phyloP scores from a whole-genome alignment of 2,329 filamentous ascomycete species.

The Elsinoe ampelina region DNA sequence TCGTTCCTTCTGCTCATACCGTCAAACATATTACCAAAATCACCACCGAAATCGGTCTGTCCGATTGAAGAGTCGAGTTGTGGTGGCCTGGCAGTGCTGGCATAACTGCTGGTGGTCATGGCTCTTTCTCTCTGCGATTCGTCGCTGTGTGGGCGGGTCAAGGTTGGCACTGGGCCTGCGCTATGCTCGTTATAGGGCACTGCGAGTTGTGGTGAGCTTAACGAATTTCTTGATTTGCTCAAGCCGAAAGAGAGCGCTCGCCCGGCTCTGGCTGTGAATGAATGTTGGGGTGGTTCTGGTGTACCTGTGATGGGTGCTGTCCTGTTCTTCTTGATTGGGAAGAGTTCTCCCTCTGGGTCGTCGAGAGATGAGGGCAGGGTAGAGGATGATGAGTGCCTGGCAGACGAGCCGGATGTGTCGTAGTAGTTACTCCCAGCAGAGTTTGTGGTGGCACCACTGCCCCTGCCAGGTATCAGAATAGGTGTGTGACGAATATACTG shows the following conservation, averaged over 20 bases:
- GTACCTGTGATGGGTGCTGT: slow-evolving; percentile 30
- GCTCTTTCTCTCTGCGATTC: slow-evolving; percentile 32
- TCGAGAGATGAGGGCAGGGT: slow-evolving; percentile 49
- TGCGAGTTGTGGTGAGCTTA: background rate
- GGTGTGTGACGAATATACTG: slow-evolving; percentile 29
- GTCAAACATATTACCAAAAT: slow-evolving; percentile 29
- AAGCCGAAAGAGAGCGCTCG: slow-evolving; percentile 46
- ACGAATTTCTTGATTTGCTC: slow-evolving; percentile 25
- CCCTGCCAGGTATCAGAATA: slow-evolving; percentile 31
- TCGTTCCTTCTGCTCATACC: slow-evolving; percentile 19
- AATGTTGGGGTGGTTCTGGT: slow-evolving; percentile 29
- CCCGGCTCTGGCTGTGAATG: slow-evolving; percentile 34
- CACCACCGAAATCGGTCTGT: slow-evolving; percentile 25
- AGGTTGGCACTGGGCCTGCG: background rate
- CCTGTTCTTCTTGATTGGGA: slow-evolving; percentile 28
- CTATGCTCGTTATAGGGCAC: background rate
- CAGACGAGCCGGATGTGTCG: slow-evolving; percentile 35
- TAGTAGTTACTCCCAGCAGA: slow-evolving; percentile 38
- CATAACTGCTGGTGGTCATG: slow-evolving; percentile 31
- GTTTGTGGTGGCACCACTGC: slow-evolving; percentile 41
- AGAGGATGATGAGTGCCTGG: slow-evolving; percentile 46
- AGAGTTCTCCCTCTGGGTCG: slow-evolving; percentile 28
- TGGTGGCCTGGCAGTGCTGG: slow-evolving; percentile 30
- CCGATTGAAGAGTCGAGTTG: slow-evolving; percentile 23
- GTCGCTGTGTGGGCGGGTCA: slow-evolving; percentile 13